phyloP scores from a whole-genome alignment of 331 rosid genomes.

The Rhamnella rubrinervis region DNA sequence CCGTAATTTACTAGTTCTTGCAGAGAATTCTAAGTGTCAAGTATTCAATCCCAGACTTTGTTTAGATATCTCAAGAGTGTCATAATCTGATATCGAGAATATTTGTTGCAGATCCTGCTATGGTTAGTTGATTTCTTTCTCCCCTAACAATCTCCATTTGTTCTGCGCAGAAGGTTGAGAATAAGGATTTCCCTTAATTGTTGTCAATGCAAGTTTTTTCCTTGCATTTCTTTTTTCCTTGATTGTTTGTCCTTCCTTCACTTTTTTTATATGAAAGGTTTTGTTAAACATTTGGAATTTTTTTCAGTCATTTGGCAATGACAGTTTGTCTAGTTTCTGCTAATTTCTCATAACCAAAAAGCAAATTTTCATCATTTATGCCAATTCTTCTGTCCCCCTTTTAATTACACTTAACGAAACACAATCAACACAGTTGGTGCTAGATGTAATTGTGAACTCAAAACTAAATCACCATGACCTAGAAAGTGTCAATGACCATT shows the following conservation, averaged over 20 bases:
- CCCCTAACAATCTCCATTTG: slow-evolving; percentile 5
- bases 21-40: slow-evolving; percentile 85
- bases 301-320: too few relatives aligned
- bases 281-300: background rate
- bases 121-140: slow-evolving; percentile 41
- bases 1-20: slow-evolving; percentile 30
- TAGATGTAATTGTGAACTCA: background rate
- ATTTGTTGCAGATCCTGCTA: slow-evolving; percentile 76
- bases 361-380: too few relatives aligned
- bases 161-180: background rate
- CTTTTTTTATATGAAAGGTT: background rate
- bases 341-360: too few relatives aligned
- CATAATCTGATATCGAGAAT: slow-evolving; percentile 77
- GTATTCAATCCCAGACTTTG: slow-evolving; percentile 73
- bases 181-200: background rate
- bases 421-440: background rate
- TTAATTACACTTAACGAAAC: background rate
- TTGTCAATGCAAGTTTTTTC: too few relatives aligned
- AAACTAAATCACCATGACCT: background rate
- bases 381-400: too few relatives aligned
- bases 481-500: background rate
- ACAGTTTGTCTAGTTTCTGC: too few relatives aligned
- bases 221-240: too few relatives aligned
- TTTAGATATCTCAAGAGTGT: slow-evolving; percentile 73
- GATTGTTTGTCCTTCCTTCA: background rate